A percentile compares a stretch with the other conserved stretches of the same genome.
phyloP scores from a whole-genome alignment of 352 stramenopile species.

The Aphanomyces invadans region DNA sequence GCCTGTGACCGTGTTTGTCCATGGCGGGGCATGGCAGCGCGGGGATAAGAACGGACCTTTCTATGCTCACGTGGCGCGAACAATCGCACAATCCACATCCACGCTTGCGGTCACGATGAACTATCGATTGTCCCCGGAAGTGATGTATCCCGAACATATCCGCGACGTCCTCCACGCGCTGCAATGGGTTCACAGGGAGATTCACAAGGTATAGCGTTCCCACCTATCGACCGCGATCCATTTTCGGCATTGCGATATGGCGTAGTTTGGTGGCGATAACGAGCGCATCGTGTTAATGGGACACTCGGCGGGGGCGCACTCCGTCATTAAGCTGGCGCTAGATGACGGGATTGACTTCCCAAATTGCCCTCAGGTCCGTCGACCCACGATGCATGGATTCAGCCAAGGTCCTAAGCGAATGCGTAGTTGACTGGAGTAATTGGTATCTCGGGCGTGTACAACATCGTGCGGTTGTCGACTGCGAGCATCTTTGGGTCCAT shows the following conservation, averaged over 20 bases:
- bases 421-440: conserved; percentile 46
- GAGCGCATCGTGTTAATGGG: conserved; percentile 52
- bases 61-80: conserved; percentile 53
- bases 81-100: conserved; percentile 44
- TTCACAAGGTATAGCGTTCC: conserved; percentile 52
- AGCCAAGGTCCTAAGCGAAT: conserved; percentile 32
- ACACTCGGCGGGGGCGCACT: conserved; percentile 71
- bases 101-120: conserved; percentile 59
- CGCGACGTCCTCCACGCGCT: conserved; percentile 53
- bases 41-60: conserved; percentile 64
- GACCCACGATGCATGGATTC: conserved; percentile 27
- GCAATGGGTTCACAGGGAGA: conserved; percentile 54
- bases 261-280: conserved; percentile 69
- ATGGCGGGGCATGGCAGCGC: conserved; percentile 77
- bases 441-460: conserved; percentile 79
- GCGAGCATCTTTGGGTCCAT: conserved; percentile 59
- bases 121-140: conserved; percentile 74
- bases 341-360: conserved; percentile 36
- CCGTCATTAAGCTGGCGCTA: conserved; percentile 59
- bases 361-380: conserved; percentile 23
- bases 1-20: conserved; percentile 70
- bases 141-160: conserved; percentile 57
- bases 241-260: no score
- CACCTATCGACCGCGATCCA: no score
- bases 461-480: conserved; percentile 74